Conservation (phyloP, 2,329 filamentous ascomycete species). For the Phaeosphaeria sp. region DNA sequence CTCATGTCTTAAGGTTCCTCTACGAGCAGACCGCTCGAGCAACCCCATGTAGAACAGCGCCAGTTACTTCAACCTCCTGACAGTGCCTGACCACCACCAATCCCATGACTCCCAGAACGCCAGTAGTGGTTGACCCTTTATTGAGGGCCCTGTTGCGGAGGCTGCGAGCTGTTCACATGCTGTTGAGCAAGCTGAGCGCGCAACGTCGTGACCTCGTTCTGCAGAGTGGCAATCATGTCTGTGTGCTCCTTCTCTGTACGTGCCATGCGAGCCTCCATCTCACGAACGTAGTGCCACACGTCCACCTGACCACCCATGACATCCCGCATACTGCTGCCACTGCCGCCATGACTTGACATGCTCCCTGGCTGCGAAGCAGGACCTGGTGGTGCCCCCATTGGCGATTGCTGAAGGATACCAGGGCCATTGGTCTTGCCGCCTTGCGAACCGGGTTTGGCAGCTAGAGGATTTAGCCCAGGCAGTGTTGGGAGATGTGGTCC, state of each 20-base stretch:
- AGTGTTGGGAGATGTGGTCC: slow-evolving; percentile 52
- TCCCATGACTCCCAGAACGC: slow-evolving; percentile 2
- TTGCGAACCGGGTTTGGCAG: slow-evolving; percentile 40
- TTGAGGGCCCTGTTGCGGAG: slow-evolving; percentile 22
- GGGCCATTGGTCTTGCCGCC: slow-evolving; percentile 39
- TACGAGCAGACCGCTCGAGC: not conserved
- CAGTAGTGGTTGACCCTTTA: not conserved
- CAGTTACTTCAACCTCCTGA: slow-evolving; percentile 5
- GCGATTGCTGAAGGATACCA: slow-evolving; percentile 52
- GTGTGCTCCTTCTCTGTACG: slow-evolving; percentile 57
- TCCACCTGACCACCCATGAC: slow-evolving; percentile 65
- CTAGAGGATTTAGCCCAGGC: slow-evolving; percentile 49
- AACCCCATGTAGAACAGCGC: not conserved
- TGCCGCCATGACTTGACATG: slow-evolving; percentile 62
- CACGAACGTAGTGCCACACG: slow-evolving; percentile 75
- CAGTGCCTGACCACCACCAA: slow-evolving; percentile 1
- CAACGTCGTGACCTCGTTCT: slow-evolving; percentile 52
- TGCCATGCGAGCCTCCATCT: slow-evolving; percentile 64
- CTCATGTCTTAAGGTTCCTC: slow-evolving; percentile 4
- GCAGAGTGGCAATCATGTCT: slow-evolving; percentile 51
- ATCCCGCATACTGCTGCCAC: slow-evolving; percentile 69
- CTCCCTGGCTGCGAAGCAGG: slow-evolving; percentile 58
- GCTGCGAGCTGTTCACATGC: slow-evolving; percentile 35
- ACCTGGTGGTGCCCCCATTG: slow-evolving; percentile 40
- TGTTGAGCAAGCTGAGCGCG: slow-evolving; percentile 47